phyloP scores from a whole-genome alignment of 371 early-diverging fungal species.

The Zopfochytrium polystomum region DNA sequence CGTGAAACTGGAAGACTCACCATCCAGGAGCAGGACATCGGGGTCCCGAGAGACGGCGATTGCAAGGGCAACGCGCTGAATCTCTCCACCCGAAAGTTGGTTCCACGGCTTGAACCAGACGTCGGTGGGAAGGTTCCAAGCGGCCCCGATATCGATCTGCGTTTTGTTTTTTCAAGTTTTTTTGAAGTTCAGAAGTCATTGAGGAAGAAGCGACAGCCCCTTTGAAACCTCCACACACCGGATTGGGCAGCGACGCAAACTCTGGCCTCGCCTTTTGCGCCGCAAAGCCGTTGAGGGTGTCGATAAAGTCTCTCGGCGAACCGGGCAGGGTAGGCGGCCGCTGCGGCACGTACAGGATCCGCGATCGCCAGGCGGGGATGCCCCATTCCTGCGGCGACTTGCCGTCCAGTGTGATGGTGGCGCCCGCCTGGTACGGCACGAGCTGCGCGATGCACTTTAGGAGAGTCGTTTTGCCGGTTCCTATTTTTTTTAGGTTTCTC shows the following conservation, averaged over 20 bases:
- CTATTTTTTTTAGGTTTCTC: neutral
- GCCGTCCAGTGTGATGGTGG: slow-evolving; percentile 44
- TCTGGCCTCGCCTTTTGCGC: no score
- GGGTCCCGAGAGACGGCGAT: slow-evolving; percentile 81
- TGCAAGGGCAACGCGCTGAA: slow-evolving; percentile 77
- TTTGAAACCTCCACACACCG: no score
- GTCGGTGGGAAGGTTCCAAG: slow-evolving; percentile 38
- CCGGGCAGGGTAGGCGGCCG: slow-evolving; percentile 70
- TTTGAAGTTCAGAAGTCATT: neutral
- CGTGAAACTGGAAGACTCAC: slow-evolving; percentile 43
- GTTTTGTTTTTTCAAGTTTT: neutral
- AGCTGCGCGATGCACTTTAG: slow-evolving; percentile 80
- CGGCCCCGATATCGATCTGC: slow-evolving; percentile 2
- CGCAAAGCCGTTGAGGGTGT: slow-evolving; percentile 54
- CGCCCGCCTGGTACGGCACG: slow-evolving; percentile 62
- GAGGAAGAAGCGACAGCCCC: no score
- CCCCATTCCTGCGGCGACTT: slow-evolving; percentile 30
- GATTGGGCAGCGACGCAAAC: no score
- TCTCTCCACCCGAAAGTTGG: slow-evolving; percentile 84
- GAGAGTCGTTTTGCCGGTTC: slow-evolving; percentile 71
- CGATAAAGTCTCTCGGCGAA: slow-evolving; percentile 68
- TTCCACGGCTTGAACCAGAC: slow-evolving; percentile 74
- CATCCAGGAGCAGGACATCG: slow-evolving; percentile 76
- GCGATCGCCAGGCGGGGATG: slow-evolving; percentile 72
- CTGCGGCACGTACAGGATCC: slow-evolving; percentile 85